phyloP scores from a whole-genome alignment of 2,329 filamentous ascomycete species.

The Phoma herbarum region DNA sequence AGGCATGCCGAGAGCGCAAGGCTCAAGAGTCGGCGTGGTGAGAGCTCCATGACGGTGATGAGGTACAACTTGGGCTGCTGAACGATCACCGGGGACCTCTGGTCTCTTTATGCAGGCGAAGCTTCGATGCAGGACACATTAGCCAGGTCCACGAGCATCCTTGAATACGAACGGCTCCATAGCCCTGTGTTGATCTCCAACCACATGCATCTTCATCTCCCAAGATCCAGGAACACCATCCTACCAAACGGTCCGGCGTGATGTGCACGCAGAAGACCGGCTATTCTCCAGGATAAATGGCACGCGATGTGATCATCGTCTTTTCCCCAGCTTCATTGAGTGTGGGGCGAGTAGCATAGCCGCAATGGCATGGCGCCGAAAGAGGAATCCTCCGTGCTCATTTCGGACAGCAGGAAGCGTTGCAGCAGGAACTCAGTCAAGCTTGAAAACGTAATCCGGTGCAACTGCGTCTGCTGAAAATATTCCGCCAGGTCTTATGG shows the following conservation, averaged over 20 bases:
- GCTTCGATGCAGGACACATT: constrained; percentile 15
- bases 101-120: constrained; percentile 15
- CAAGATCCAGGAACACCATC: constrained; percentile 12
- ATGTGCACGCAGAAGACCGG: constrained; percentile 15
- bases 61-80: constrained; percentile 12
- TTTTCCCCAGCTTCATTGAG: constrained; percentile 21
- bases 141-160: constrained; percentile 12
- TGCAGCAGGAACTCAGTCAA: not conserved
- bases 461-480: not conserved
- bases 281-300: constrained; percentile 20
- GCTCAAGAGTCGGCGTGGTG: constrained; percentile 37
- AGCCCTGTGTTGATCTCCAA: constrained; percentile 16
- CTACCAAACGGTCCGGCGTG: constrained; percentile 12
- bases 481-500: constrained; percentile 6
- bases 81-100: constrained; percentile 2
- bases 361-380: constrained; percentile 1
- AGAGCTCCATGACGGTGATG: constrained; percentile 39
- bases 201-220: constrained; percentile 1
- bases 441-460: not conserved
- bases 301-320: constrained; percentile 12
- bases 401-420: constrained; percentile 1
- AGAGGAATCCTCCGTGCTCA: constrained; percentile 6
- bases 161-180: constrained; percentile 11
- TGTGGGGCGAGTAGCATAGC: constrained; percentile 18
- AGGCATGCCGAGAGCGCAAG: constrained; percentile 35